These are phyloP conservation scores for Daldinia sp. DNA, from an alignment of 2,329 filamentous ascomycete genomes.

Conservation along the genomic window DNA sequence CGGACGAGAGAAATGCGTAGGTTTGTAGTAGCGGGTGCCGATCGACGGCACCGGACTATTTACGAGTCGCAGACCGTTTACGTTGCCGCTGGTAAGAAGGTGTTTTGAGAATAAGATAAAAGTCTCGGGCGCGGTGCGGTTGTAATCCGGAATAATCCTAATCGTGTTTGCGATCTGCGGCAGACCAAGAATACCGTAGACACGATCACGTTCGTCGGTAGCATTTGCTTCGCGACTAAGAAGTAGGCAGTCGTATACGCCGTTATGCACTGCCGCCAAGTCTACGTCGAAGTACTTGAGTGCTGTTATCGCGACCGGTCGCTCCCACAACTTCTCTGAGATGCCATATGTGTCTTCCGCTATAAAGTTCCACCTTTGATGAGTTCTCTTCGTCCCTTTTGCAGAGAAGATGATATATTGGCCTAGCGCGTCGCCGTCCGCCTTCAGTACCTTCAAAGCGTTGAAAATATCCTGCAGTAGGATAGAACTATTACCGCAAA, in stretches of 20 bases:
- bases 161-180: constrained; percentile 4
- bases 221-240: constrained; percentile 18
- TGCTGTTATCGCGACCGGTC: constrained; percentile 7
- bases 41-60: constrained; percentile 17
- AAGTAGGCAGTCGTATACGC: constrained; percentile 16
- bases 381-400: background rate
- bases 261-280: constrained; percentile 3
- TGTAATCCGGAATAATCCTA: constrained; percentile 10
- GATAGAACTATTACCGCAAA: constrained; percentile 16
- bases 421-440: constrained; percentile 9
- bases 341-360: constrained; percentile 10
- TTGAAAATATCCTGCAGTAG: constrained; percentile 10
- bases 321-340: constrained; percentile 21
- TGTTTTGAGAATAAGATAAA: constrained; percentile 12
- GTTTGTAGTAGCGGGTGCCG: constrained; percentile 9
- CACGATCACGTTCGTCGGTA: constrained; percentile 18
- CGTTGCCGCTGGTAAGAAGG: constrained; percentile 11
- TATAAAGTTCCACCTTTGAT: constrained; percentile 2
- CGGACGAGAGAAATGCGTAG: constrained; percentile 12
- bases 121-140: constrained; percentile 10
- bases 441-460: constrained; percentile 5
- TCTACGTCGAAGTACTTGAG: constrained; percentile 11
- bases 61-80: constrained; percentile 19
- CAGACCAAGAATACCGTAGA: constrained; percentile 18
- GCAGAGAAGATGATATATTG: constrained; percentile 12